These are phyloP conservation scores for Kalmanozyma brasiliensis DNA, from an alignment of 1,284 basidiomycete species.

Conservation along the genomic window DNA sequence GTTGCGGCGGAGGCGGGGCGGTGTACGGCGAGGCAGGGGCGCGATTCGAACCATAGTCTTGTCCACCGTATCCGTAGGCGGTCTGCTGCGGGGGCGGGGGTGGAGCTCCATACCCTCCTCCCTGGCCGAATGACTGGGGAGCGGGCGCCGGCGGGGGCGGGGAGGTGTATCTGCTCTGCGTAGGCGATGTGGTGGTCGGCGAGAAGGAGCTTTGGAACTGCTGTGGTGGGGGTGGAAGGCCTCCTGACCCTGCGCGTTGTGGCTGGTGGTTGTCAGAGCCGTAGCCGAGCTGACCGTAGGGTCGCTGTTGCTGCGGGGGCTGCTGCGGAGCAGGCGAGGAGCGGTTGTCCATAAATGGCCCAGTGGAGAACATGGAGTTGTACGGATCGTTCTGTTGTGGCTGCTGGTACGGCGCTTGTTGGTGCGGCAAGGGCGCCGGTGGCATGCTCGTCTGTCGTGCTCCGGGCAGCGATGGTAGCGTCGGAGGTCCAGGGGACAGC, in stretches of 20 bases:
- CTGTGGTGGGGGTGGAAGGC: constrained; percentile 29
- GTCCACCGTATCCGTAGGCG: constrained; percentile 13
- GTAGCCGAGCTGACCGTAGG: constrained; percentile 18
- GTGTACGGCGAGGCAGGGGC: constrained; percentile 17
- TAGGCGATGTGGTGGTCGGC: constrained; percentile 7
- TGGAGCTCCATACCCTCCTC: constrained; percentile 12
- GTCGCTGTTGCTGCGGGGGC: constrained; percentile 9
- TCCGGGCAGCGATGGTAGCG: constrained; percentile 27
- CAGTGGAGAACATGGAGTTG: constrained; percentile 36
- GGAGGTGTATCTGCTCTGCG: constrained; percentile 23
- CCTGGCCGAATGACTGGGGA: constrained; percentile 1
- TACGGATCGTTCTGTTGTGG: constrained; percentile 32
- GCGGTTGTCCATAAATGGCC: constrained; percentile 32
- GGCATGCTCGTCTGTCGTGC: constrained; percentile 7
- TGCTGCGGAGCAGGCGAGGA: constrained; percentile 17
- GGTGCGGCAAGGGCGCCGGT: constrained; percentile 8
- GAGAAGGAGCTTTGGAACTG: constrained; percentile 30
- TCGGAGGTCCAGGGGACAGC: constrained; percentile 24
- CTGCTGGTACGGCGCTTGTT: constrained; percentile 13
- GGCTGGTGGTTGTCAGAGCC: too few relatives aligned
- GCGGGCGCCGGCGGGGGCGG: constrained; percentile 15
- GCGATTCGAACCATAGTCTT: constrained; percentile 14
- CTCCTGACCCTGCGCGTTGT: constrained; percentile 5
- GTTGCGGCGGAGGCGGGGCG: constrained; percentile 8
- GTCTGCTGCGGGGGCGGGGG: constrained; percentile 16